phyloP scores from a whole-genome alignment of 305 asterid species.

The Fraxinus baroniana region DNA sequence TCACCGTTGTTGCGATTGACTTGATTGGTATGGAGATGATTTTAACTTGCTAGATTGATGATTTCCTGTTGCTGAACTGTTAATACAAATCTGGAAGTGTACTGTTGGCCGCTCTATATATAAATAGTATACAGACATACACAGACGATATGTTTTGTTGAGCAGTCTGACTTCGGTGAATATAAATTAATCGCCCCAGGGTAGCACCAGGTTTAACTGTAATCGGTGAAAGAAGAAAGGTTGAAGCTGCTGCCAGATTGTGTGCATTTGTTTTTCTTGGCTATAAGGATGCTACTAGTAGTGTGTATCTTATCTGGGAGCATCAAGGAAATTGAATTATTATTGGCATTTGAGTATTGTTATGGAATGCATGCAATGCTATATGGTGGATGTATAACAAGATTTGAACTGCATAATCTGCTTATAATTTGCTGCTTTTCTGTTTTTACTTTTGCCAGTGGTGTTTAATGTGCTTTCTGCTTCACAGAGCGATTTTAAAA shows the following conservation, averaged over 20 bases:
- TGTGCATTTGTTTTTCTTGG: background rate
- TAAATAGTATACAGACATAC: background rate
- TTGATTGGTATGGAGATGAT: conserved; percentile 41
- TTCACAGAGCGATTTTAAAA: too few species aligned
- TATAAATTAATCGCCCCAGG: background rate
- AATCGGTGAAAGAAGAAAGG: conserved; percentile 24
- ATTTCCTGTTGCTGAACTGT: conserved; percentile 61
- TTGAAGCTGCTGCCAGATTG: conserved; percentile 24
- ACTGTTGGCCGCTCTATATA: conserved; percentile 19
- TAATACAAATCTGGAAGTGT: conserved; percentile 56
- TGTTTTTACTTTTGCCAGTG: background rate
- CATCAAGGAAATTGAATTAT: background rate
- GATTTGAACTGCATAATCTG: background rate
- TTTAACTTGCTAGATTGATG: conserved; percentile 34
- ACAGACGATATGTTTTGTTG: conserved; percentile 22
- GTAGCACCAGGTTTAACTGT: conserved; percentile 28
- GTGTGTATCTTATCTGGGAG: background rate
- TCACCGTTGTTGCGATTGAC: conserved; percentile 44
- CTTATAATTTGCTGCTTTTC: background rate
- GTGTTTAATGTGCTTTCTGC: background rate
- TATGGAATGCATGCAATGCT: background rate
- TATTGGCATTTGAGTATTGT: background rate
- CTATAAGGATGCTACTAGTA: background rate
- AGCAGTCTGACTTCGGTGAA: conserved; percentile 32
- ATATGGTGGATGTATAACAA: background rate